Evolutionary conservation across 257 asterid species (phyloP).

Genomic region (Solanum sparsipilum): DNA sequence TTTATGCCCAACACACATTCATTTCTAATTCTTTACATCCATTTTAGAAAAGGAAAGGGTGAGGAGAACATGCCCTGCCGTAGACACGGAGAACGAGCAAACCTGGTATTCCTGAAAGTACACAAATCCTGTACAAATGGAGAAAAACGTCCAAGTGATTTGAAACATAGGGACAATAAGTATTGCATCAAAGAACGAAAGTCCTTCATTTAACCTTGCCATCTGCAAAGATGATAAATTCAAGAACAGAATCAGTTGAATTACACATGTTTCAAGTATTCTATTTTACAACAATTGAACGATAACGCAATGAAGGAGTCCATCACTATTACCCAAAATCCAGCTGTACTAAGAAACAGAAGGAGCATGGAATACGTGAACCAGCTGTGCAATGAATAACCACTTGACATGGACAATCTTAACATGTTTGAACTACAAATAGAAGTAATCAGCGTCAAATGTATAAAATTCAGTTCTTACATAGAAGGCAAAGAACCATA

Average conservation of each 20-base stretch:
- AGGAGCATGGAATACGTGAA: constrained; percentile 87
- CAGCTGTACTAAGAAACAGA: constrained; percentile 85
- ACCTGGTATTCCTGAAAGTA: constrained; percentile 98
- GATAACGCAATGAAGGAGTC: neutral
- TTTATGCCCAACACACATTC: neutral
- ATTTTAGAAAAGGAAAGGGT: neutral
- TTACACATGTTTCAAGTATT: neutral
- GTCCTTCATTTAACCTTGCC: constrained; percentile 92
- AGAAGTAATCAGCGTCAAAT: constrained; percentile 6
- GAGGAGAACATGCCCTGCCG: neutral
- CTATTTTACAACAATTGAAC: neutral
- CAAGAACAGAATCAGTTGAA: neutral
- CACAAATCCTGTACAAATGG: constrained; percentile 96
- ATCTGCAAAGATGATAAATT: constrained; percentile 39
- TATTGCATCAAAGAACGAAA: constrained; percentile 86
- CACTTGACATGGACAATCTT: constrained; percentile 74
- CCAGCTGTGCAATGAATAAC: constrained; percentile 87
- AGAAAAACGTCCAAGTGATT: constrained; percentile 95
- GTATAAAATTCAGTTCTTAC: constrained; percentile 1
- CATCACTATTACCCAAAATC: constrained; percentile 73
- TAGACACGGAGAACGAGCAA: constrained; percentile 2
- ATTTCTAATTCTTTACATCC: neutral
- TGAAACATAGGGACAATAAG: constrained; percentile 98
- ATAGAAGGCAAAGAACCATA: constrained; percentile 6
- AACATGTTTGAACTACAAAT: constrained; percentile 75